Evolutionary conservation across 805 yeast species (phyloP).

Genomic region (Metschnikowia anglica): DNA sequence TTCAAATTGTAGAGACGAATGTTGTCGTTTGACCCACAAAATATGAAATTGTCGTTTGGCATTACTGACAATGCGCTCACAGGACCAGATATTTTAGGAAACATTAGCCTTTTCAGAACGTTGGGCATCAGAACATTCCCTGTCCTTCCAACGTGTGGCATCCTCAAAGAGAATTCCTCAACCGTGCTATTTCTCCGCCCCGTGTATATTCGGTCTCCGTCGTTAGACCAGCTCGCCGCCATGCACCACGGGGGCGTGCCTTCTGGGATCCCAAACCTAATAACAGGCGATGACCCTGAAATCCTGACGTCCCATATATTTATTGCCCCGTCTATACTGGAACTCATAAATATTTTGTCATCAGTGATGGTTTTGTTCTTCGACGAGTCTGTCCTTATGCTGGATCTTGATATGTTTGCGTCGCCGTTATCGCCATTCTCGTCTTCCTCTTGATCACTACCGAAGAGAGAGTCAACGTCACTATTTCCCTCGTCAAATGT

Average conservation of each 20-base stretch:
- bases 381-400: conserved; percentile 18
- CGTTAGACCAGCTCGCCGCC: conserved; percentile 82
- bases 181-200: conserved; percentile 90
- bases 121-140: conserved; percentile 36
- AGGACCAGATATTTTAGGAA: conserved; percentile 89
- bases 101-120: conserved; percentile 58
- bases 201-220: conserved; percentile 74
- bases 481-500: conserved; percentile 27
- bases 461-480: conserved; percentile 50
- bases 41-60: conserved; percentile 75
- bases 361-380: conserved; percentile 28
- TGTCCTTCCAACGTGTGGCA: conserved; percentile 42
- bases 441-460: conserved; percentile 40
- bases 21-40: conserved; percentile 90
- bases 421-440: conserved; percentile 14
- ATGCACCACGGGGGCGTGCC: conserved; percentile 93
- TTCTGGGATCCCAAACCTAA: conserved; percentile 54
- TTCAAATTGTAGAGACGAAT: conserved; percentile 79
- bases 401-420: conserved; percentile 8
- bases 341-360: conserved; percentile 64
- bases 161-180: conserved; percentile 68
- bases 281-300: conserved; percentile 34
- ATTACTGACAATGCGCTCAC: conserved; percentile 76
- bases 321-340: conserved; percentile 80
- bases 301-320: conserved; percentile 79